phyloP scores from a whole-genome alignment of 768 basidiomycete genomes.

The Kwoniella europaea region DNA sequence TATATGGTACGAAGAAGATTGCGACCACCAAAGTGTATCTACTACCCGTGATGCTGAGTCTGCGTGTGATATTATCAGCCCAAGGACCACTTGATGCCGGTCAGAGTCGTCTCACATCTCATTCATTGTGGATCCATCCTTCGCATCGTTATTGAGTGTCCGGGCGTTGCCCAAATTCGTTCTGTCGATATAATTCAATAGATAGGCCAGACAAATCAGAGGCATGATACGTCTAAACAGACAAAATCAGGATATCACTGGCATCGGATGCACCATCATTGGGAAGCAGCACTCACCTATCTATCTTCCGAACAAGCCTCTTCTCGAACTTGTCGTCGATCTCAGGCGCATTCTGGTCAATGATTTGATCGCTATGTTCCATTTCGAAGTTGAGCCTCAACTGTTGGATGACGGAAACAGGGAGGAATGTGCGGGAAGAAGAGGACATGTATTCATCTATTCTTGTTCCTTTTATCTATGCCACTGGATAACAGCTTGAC shows the following conservation, averaged over 20 bases:
- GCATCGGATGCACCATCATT: not conserved
- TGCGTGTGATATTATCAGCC: not conserved
- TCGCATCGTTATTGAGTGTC: conserved; percentile 8
- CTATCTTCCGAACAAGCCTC: conserved; percentile 5
- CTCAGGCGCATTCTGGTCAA: not conserved
- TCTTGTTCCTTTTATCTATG: not conserved
- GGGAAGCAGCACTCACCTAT: not conserved
- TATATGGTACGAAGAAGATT: conserved; percentile 7
- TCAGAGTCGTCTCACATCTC: not conserved
- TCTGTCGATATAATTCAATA: conserved; percentile 6
- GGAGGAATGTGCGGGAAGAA: not conserved
- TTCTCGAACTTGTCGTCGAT: conserved; percentile 5
- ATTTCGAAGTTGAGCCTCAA: not conserved
- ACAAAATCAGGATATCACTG: not conserved
- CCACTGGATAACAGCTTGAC: not conserved
- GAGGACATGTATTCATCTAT: not conserved
- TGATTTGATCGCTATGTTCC: not conserved
- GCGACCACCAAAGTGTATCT: conserved; percentile 4
- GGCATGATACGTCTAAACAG: conserved; percentile 4
- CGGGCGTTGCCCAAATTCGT: conserved; percentile 9
- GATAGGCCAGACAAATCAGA: conserved; percentile 6
- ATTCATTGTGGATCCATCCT: conserved; percentile 6
- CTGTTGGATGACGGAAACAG: not conserved
- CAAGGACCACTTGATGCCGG: no score
- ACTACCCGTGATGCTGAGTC: conserved; percentile 1